Base-by-base conservation (phyloP, 495 filamentous ascomycete genomes). In the Podospora appendiculata region DNA sequence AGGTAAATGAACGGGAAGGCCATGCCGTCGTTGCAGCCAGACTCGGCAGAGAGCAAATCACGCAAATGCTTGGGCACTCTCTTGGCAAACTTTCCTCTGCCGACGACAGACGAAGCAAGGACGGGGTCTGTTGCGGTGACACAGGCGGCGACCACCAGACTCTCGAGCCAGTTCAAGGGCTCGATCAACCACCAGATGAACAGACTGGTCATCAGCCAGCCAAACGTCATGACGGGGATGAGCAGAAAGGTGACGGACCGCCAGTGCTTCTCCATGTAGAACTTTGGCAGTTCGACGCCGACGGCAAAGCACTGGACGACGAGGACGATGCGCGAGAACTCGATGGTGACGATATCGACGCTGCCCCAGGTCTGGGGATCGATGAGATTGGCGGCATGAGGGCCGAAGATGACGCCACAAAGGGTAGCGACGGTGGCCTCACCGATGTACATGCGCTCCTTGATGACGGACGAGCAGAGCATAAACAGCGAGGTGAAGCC, bases 281-380 rank as follows among this genome's bases (percentile, higher is more conserved):
- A 83, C 70, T 92, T 92, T 45, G 94, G 94, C 78, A 99, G 79
- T 71, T 99, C 94, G 75, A 99, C 94, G 19, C 94, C 94, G 52
- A 99, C 89, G 70, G 94, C 94, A 67, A 99, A 99, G 77, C 94
- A 99, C 76, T 99, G 94, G 38, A 99, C 94, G 50, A 97, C 94
- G 35, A 99, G 80, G 53, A 99, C 94, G 58, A 99, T 91, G 52
- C 94, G 85, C 10, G 92, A 96, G 76, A 91, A 96, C 66, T 99
- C 94, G 51, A 97, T 82, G 4, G 94, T 97, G 62, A 96, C 87
- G 59, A 94, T 89, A 71, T 99, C 94, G 45, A 87, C 80, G 63
- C 90, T 96, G 41, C 92, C 92, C 94, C 94, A 99, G 51, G 79
- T 70, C 8, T 67, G 53, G 6, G 94, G 94, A 60, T 93, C 78